Base-by-base conservation (phyloP, 441 rosid species). In the Gossypium gossypioides region DNA sequence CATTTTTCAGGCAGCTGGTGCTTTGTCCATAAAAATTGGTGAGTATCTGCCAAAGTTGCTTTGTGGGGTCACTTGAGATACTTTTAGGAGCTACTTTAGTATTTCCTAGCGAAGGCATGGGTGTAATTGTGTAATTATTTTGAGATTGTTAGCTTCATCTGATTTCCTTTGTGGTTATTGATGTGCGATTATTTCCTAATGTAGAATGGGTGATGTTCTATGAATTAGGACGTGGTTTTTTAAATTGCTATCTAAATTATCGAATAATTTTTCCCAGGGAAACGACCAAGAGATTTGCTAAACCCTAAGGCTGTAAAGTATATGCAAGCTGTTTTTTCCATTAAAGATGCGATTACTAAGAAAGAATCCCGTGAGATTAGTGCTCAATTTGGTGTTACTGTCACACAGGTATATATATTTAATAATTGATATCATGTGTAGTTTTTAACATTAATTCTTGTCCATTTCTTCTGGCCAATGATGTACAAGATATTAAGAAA, bases 271-370 rank as follows among this genome's bases (percentile, higher is more conserved):
- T 69, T 73, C 79, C 61, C 87, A 96, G 98, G 99, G 62, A 96
- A 96, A 86, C 91, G 97, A 69, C 99, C 98, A 15, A 89, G 99
- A 79, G 98, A 96, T 84, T 87, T 96, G 83, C 78, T 96, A 72
- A 93, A 89, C 77, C 96, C 97, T 13, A 96, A 93, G 83, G 99
- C 97, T 55, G 88, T 89, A 69, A 91, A 90, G 78, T 87, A 96
- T 82, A 87, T 96, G 91, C 97, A 93, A 86, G 84, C 89, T 37
- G 72, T 93, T 82, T 96, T 91, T 61, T 85, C 99, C 51, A 77
- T 96, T 79, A 96, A 91, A 91, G 97, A 96, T 80, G 92, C 91
- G 50, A 87, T 93, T 73, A 90, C 90, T 77, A 93, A 96, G 86
- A 96, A 85, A 81, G 99, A 96, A 87, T 90, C 84, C 48, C 91